Base-by-base conservation (phyloP, 257 asterid genomes). In the Nemophila menziesii region DNA sequence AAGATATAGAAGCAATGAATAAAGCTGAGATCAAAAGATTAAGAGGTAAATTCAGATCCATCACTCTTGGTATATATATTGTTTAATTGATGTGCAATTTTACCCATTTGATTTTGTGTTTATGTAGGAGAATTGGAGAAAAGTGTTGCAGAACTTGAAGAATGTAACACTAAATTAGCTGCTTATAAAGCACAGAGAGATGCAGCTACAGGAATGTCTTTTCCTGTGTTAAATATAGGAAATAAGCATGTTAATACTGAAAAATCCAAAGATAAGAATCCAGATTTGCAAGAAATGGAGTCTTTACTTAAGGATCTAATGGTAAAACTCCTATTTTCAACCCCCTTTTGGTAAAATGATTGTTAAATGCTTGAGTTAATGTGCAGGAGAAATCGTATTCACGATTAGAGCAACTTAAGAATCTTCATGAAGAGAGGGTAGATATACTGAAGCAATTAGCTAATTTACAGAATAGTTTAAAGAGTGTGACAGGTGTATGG, bases 221-320 rank as follows among this genome's bases (percentile, higher is more conserved):
- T 61, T 42, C 92, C 80, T 22, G 58, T 55, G 51, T 67, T 65
- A 41, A 79, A 65, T 64, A 64, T 55, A 51, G 79, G 72, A 55
- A 86, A 62, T 64, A 81, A 70, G 58, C 78, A 63, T 44, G 51
- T 37, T 36, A 60, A 49, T 55, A 51, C 49, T 58, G 94, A 77
- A 53, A 82, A 72, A 64, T 63, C 72, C 38, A 66, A 58, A 45
- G 96, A 81, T 62, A 85, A 69, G 39, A 75, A 72, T 55, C 71
- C 69, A 44, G 94, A 85, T 62, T 48, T 86, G 76, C 86, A 77
- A 60, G 94, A 79, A 43, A 66, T 77, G 80, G 94, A 81, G 69
- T 68, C 72, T 20, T 55, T 80, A 26, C 77, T 81, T 59, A 85
- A 67, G 74, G 93, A 78, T 53, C 69, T 85, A 50, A 36, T 72